Percentiles rank a stretch among this genome's conserved stretches.
Evolutionary conservation across 78 protist species (phyloP).

Genomic region (Dictyostelium brefeldianum): DNA sequence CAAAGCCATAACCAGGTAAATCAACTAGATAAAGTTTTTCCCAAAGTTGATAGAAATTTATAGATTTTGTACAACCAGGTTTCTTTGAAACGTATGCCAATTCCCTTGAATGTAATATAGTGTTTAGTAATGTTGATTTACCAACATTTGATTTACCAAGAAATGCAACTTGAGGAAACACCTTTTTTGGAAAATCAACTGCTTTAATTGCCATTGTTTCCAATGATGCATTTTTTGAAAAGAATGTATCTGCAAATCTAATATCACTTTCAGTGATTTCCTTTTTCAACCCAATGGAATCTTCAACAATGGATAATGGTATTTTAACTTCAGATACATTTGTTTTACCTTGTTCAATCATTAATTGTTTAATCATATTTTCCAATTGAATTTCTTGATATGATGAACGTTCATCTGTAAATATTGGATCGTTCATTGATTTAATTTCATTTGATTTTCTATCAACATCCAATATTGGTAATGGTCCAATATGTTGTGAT

Average conservation of each 20-base stretch:
- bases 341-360: constrained; percentile 26
- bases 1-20: constrained; percentile 77
- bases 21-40: constrained; percentile 63
- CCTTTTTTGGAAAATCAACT: constrained; percentile 38
- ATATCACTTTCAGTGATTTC: background rate
- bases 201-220: constrained; percentile 70
- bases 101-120: constrained; percentile 11
- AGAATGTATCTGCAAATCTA: constrained; percentile 52
- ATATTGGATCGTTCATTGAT: background rate
- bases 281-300: background rate
- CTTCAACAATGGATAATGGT: constrained; percentile 12
- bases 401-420: background rate
- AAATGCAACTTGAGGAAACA: constrained; percentile 73
- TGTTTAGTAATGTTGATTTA: constrained; percentile 68
- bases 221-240: background rate
- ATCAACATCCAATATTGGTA: background rate
- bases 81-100: constrained; percentile 55
- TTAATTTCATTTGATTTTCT: background rate
- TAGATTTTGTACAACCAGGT: constrained; percentile 69
- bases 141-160: constrained; percentile 79
- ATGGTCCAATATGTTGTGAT: background rate
- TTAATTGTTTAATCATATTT: constrained; percentile 22
- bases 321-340: constrained; percentile 21
- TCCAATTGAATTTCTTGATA: constrained; percentile 23
- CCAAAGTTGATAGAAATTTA: constrained; percentile 71